Percentiles rank a stretch among this genome's conserved stretches.
phyloP scores from a whole-genome alignment of 2,329 filamentous ascomycete genomes.

The Macrophomina phaseolina region DNA sequence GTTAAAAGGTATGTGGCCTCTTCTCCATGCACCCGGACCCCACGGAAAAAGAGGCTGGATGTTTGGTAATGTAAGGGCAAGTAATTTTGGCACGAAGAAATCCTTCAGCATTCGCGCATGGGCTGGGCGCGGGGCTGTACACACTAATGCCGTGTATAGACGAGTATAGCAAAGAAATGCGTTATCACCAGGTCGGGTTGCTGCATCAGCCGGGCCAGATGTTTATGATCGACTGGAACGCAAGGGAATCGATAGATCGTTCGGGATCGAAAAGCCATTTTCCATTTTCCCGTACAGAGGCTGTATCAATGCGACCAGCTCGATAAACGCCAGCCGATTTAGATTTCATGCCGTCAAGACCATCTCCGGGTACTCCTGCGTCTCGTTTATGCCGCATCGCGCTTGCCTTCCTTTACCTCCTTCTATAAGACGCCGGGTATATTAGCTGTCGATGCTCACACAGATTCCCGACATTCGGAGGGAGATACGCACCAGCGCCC shows the following conservation, averaged over 20 bases:
- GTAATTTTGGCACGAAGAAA: conserved; percentile 68
- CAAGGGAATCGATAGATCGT: not conserved
- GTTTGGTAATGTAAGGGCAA: conserved; percentile 69
- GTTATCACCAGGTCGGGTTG: not conserved
- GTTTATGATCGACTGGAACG: too few species aligned
- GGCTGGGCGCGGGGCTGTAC: conserved; percentile 68
- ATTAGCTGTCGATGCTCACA: not conserved
- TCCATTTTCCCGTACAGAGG: conserved; percentile 26
- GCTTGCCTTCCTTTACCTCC: conserved; percentile 96
- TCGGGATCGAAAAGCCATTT: conserved; percentile 28
- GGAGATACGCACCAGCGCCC: conserved; percentile 80
- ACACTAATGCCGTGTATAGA: conserved; percentile 66
- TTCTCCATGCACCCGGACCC: conserved; percentile 69
- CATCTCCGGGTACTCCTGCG: conserved; percentile 18
- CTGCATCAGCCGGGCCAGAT: too few species aligned
- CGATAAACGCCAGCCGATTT: conserved; percentile 27
- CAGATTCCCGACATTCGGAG: conserved; percentile 1
- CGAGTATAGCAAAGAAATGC: not conserved
- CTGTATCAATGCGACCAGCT: conserved; percentile 24
- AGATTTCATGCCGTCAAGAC: conserved; percentile 28
- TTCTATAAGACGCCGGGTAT: conserved; percentile 65
- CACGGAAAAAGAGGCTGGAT: conserved; percentile 58
- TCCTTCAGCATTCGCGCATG: conserved; percentile 72
- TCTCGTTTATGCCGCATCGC: conserved; percentile 75
- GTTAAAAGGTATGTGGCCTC: conserved; percentile 56